Conservation (phyloP, 1,139 yeast genomes). For the Nematodospora anomalae region DNA sequence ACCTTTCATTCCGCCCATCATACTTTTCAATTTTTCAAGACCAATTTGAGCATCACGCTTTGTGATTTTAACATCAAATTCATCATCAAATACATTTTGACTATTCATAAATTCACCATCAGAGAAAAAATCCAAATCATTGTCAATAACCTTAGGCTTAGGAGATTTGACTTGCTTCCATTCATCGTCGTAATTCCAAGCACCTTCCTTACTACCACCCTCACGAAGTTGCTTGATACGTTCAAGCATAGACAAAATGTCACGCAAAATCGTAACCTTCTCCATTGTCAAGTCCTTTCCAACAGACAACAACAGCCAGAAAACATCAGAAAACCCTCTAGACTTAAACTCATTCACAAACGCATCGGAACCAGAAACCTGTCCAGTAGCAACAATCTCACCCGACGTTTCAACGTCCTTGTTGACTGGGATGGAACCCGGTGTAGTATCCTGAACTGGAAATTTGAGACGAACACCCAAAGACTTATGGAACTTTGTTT, state of each 20-base stretch:
- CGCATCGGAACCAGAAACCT: slow-evolving; percentile 5
- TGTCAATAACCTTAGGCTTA: neutral
- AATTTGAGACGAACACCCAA: slow-evolving; percentile 8
- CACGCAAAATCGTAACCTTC: slow-evolving; percentile 14
- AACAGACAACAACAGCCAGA: slow-evolving; percentile 15
- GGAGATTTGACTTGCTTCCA: neutral
- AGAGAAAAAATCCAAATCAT: neutral
- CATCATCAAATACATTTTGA: neutral
- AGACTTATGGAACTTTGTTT: slow-evolving; percentile 6
- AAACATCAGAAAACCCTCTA: slow-evolving; percentile 13
- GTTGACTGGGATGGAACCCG: neutral
- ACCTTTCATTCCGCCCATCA: slow-evolving; percentile 1
- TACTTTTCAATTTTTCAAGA: slow-evolving; percentile 4
- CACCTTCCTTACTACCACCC: slow-evolving; percentile 1
- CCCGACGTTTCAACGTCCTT: slow-evolving; percentile 1
- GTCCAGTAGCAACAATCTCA: slow-evolving; percentile 1
- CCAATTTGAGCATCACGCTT: slow-evolving; percentile 3
- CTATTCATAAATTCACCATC: neutral
- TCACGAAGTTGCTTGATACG: slow-evolving; percentile 8
- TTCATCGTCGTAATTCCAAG: slow-evolving; percentile 1
- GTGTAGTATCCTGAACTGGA: slow-evolving; percentile 2
- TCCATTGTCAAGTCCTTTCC: slow-evolving; percentile 15
- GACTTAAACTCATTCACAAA: slow-evolving; percentile 5
- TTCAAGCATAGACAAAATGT: slow-evolving; percentile 13
- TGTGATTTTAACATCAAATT: neutral